Evolutionary conservation across 2,329 filamentous ascomycete species (phyloP), one percentile per base, ranked within the genome.

Genomic region (Cercospora sp.): DNA sequence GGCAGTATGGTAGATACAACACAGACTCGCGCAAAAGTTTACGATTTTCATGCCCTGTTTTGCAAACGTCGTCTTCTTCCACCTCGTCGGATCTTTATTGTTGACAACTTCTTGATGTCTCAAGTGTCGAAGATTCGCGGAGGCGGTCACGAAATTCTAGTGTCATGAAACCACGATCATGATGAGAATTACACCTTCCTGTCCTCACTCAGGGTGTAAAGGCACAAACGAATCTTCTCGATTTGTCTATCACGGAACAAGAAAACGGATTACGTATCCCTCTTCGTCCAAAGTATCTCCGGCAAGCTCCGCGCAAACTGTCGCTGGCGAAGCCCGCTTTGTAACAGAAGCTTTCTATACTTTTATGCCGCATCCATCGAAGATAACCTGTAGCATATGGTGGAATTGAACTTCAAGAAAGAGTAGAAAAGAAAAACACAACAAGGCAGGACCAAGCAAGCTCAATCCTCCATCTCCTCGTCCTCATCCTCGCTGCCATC

Each of bases 401-500:
- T 53, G 13, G 48, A 28, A 53, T 7, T 23, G 12, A 53, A 59
- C 6, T 20, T 36, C 8, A 16, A 23, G 9, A 36, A 18, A 59
- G 20, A 36, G 31, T 16, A 59, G n/a, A 58, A 33, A 58, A 33
- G 10, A 59, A 59, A 59, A n/a, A 16, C 10, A 16, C 10, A 53
- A n/a, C 9, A 16, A 16, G 33, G 33, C 23, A n/a, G 23, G 20
- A 53, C 5, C 53, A 26, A 20, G 1, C 16, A 16, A 20, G 26
- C n/a, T 67, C 57, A 72, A 55, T 74, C 71, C 61, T 68, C 71
- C 69, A 73, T 72, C 48, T 74, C 74, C 45, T 74, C 73, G 33
- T 77, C 75, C 63, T 79, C 75, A 58, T 78, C 78, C 9, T 79
- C 78, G 40, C 78, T 75, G 20, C 77, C 77, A 16, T 81, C 80